These are phyloP conservation scores for Saururus chinensis DNA, from an alignment of 164 flowering plant genomes.

Conservation along the genomic window DNA sequence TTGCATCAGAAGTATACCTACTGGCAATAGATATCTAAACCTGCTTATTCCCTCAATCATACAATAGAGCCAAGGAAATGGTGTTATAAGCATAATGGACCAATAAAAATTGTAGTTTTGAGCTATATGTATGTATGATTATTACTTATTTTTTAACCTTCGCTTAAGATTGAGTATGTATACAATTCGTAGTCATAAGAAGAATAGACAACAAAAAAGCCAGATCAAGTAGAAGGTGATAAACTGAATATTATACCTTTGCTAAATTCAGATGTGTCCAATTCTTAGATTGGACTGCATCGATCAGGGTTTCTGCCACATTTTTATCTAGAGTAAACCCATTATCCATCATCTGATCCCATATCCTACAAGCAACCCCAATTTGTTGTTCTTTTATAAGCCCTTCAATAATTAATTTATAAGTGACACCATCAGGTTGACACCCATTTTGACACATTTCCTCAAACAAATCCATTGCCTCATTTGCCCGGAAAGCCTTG, in stretches of 20 bases:
- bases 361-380: conserved; percentile 51
- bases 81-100: too few relatives aligned
- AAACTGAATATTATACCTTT: background rate
- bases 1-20: too few relatives aligned
- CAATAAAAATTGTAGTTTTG: too few relatives aligned
- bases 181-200: too few relatives aligned
- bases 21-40: too few relatives aligned
- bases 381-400: conserved; percentile 57
- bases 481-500: conserved; percentile 44
- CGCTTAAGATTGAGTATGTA: too few relatives aligned
- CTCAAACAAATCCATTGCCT: conserved; percentile 57
- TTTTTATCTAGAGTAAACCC: conserved; percentile 74
- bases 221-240: too few relatives aligned
- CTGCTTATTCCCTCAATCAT: too few relatives aligned
- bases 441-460: conserved; percentile 49
- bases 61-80: too few relatives aligned
- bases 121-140: too few relatives aligned
- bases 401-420: conserved; percentile 67
- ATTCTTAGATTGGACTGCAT: conserved; percentile 26
- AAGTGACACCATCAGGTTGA: conserved; percentile 77
- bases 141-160: too few relatives aligned
- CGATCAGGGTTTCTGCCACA: conserved; percentile 48
- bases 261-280: background rate
- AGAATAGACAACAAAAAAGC: too few relatives aligned
- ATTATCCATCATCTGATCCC: conserved; percentile 98